Evolutionary conservation across 1,284 basidiomycete species (phyloP).

Genomic region (Coniferiporia sulphurascens): DNA sequence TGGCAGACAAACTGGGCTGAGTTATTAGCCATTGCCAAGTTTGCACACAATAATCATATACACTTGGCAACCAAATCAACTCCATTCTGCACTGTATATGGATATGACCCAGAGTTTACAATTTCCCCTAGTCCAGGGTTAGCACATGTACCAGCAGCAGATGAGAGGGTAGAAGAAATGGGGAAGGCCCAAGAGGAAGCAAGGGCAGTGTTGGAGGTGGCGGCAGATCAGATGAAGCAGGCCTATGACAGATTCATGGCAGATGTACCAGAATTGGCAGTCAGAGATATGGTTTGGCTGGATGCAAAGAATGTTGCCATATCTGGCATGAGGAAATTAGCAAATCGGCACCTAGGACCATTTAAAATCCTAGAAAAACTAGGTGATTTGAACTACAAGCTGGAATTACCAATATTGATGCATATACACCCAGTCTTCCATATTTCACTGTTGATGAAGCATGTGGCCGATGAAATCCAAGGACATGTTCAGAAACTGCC

Average conservation of each 20-base stretch:
- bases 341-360: constrained; percentile 12
- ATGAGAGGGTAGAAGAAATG: too few relatives aligned
- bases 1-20: constrained; percentile 29
- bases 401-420: constrained; percentile 22
- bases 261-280: constrained; percentile 12
- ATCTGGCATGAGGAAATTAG: constrained; percentile 24
- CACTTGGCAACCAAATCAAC: too few relatives aligned
- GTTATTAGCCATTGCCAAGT: constrained; percentile 24
- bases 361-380: constrained; percentile 21
- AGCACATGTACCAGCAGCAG: background rate
- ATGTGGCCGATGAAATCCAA: background rate
- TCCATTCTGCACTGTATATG: constrained; percentile 24
- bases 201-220: too few relatives aligned
- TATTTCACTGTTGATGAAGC: constrained; percentile 27
- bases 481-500: background rate
- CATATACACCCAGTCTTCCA: too few relatives aligned
- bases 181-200: too few relatives aligned
- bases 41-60: constrained; percentile 24
- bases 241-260: background rate
- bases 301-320: constrained; percentile 22
- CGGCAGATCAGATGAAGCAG: too few relatives aligned
- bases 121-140: too few relatives aligned
- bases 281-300: constrained; percentile 25
- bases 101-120: constrained; percentile 2
- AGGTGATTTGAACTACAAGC: constrained; percentile 13